Percentiles rank a stretch among this genome's conserved stretches.
These are phyloP conservation scores for Teratosphaeria destructans DNA, from an alignment of 2,329 filamentous ascomycete species.

Conservation along the genomic window DNA sequence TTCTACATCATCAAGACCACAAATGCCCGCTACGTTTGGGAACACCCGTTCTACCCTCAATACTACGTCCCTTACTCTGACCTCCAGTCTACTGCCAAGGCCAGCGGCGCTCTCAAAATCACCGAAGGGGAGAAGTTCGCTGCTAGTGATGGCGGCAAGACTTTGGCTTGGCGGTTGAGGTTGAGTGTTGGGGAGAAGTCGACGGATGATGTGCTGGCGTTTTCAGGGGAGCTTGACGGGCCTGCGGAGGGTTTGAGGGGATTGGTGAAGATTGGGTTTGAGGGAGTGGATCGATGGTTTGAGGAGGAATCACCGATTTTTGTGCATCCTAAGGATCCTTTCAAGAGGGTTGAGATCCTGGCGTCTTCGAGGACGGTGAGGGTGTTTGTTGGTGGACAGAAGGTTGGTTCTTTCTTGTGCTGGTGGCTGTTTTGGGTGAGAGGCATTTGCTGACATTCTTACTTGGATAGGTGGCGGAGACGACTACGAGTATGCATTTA, in stretches of 20 bases:
- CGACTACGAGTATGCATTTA: conserved; percentile 40
- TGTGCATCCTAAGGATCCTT: conserved; percentile 57
- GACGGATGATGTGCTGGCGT: conserved; percentile 8
- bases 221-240: conserved; percentile 7
- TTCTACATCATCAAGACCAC: conserved; percentile 26
- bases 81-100: conserved; percentile 4
- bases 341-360: conserved; percentile 53
- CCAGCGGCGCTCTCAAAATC: conserved; percentile 6
- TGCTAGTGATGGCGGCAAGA: conserved; percentile 4
- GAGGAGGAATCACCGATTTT: conserved; percentile 52
- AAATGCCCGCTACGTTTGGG: conserved; percentile 26
- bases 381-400: conserved; percentile 37
- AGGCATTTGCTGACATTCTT: neutral
- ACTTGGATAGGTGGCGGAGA: conserved; percentile 31
- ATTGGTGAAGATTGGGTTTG: conserved; percentile 20
- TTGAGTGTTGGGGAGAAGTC: conserved; percentile 11
- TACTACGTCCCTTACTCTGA: conserved; percentile 23
- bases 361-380: conserved; percentile 44
- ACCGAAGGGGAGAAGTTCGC: conserved; percentile 13
- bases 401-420: conserved; percentile 9
- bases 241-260: conserved; percentile 7
- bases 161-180: conserved; percentile 15
- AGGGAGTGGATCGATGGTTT: conserved; percentile 35
- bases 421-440: neutral
- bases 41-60: conserved; percentile 35